Conservation (phyloP, 495 filamentous ascomycete genomes). For the Stereocaulon alpinum region DNA sequence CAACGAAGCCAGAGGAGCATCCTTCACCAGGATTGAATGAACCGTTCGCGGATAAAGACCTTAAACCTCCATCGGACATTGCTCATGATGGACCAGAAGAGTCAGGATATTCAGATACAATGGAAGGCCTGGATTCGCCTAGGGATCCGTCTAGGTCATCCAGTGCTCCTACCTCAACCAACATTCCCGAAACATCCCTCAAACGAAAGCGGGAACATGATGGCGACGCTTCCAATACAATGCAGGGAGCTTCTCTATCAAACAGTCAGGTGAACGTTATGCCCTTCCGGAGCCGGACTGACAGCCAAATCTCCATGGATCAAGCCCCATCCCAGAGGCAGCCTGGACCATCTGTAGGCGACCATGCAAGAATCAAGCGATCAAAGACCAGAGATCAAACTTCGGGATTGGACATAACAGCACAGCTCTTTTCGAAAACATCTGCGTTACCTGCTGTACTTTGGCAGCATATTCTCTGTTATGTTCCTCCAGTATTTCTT, state of each 20-base stretch:
- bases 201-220: slow-evolving; percentile 17
- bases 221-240: not conserved
- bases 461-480: slow-evolving; percentile 30
- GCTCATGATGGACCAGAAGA: not conserved
- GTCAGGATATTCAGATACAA: slow-evolving; percentile 2
- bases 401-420: not conserved
- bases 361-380: slow-evolving; percentile 11
- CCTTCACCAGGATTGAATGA: not conserved
- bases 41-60: not conserved
- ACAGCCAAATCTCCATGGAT: not conserved
- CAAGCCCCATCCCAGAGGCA: not conserved
- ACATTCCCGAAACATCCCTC: not conserved
- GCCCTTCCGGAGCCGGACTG: not conserved
- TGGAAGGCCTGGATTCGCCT: not conserved
- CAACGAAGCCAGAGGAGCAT: slow-evolving; percentile 7
- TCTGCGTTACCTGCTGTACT: slow-evolving; percentile 26
- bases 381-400: slow-evolving; percentile 2
- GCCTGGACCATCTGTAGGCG: not conserved
- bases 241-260: not conserved
- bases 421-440: slow-evolving; percentile 1
- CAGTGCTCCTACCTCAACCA: slow-evolving; percentile 1
- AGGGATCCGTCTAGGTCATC: not conserved
- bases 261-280: not conserved
- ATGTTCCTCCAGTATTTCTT: slow-evolving; percentile 27
- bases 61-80: not conserved